A percentile compares a stretch with the other conserved stretches of the same genome.
Conservation (phyloP, 2,329 filamentous ascomycete species). For the Phialophora verrucosa region DNA sequence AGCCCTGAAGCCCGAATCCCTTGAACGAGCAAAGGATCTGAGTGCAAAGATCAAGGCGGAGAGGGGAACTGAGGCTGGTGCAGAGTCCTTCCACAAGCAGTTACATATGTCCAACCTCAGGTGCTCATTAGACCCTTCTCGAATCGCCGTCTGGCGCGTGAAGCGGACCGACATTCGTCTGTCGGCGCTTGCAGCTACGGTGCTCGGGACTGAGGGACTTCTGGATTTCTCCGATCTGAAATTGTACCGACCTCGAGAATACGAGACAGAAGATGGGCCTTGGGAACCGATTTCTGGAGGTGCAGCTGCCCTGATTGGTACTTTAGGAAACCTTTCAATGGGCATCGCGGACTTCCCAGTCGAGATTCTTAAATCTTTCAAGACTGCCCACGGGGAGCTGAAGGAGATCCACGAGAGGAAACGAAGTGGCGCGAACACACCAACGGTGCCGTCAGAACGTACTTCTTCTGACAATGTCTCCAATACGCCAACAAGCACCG, state of each 20-base stretch:
- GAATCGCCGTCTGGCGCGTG: conserved; percentile 76
- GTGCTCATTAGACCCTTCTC: conserved; percentile 71
- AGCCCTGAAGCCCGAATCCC: conserved; percentile 65
- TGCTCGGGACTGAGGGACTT: conserved; percentile 68
- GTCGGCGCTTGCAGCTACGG: conserved; percentile 73
- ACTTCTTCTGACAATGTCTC: conserved; percentile 20
- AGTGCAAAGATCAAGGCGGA: conserved; percentile 71
- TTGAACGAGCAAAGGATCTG: conserved; percentile 62
- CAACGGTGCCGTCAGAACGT: conserved; percentile 9
- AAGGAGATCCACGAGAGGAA: conserved; percentile 36
- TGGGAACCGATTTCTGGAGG: conserved; percentile 79
- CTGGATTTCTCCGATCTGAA: conserved; percentile 74
- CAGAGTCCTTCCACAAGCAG: conserved; percentile 72
- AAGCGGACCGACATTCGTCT: conserved; percentile 70
- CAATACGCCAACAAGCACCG: conserved; percentile 1
- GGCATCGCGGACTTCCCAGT: conserved; percentile 75
- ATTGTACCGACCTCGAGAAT: conserved; percentile 67
- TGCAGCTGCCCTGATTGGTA: conserved; percentile 78
- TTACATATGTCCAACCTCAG: conserved; percentile 69
- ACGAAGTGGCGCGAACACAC: conserved; percentile 24
- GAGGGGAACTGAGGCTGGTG: conserved; percentile 66
- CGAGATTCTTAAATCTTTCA: conserved; percentile 57
- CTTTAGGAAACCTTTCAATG: conserved; percentile 80
- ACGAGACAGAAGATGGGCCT: conserved; percentile 78
- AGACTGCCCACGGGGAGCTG: conserved; percentile 34